Base-by-base conservation (phyloP, 2,329 filamentous ascomycete genomes). In the Cercospora sp. region DNA sequence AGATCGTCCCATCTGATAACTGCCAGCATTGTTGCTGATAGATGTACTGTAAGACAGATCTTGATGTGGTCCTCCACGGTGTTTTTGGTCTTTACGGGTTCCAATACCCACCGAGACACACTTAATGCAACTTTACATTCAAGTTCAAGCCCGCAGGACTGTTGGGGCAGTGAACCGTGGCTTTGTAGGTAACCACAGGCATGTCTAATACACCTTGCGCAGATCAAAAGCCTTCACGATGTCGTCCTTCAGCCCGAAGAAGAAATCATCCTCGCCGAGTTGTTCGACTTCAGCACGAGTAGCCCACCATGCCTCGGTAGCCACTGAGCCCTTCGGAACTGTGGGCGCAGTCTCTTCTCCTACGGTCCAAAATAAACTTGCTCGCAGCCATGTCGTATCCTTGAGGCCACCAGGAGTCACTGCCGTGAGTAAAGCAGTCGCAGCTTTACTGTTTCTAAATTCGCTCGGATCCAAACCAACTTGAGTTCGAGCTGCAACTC, bases 381-480 rank as follows among this genome's bases (percentile, higher is more conserved):
- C 69, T 24, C 69, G 51, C 12, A 71, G 37, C 69, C 69, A 71
- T 5, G 66, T 37, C n/a, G 65, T 69, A 45, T 71, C 67, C 34
- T 66, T 64, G 30, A 71, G 49, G 13, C 61, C 60, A 8, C 45
- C 28, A 30, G 69, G 67, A 16, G 65, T 69, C 24, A 71, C 67
- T 18, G 69, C 69, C 1, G 69, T 71, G 13, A 69, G 61, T 1
- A 71, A 55, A 18, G 69, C 69, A 7, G 67, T 67, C 16, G 69
- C 69, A 24, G 65, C 45, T 32, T 58, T 66, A 45, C 69, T 71
- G 51, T 32, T 55, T 24, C 66, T 58, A 8, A 71, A 43, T 9
- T 58, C 57, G 8, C 61, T 68, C 8, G 69, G 69, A 65, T 71
- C 69, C 16, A 71, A 12, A n/a, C 69, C 69, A 5, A 71, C 67